phyloP scores from a whole-genome alignment of 495 filamentous ascomycete genomes.

The Ramalina intermedia region DNA sequence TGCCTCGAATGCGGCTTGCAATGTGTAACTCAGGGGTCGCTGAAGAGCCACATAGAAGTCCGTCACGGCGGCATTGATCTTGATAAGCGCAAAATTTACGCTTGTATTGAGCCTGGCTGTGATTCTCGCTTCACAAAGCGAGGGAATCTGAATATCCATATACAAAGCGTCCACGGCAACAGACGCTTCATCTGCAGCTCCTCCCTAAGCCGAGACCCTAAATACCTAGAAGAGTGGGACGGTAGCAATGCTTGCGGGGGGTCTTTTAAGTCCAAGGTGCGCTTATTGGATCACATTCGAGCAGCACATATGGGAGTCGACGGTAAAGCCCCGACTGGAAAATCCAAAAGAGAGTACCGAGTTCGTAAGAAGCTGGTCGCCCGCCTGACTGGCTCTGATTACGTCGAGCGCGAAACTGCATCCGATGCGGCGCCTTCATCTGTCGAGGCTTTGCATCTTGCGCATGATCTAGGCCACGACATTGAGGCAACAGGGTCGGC shows the following conservation, averaged over 20 bases:
- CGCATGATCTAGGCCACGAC: too few species aligned
- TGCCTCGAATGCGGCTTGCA: slow-evolving; percentile 57
- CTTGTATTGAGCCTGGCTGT: slow-evolving; percentile 52
- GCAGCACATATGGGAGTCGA: slow-evolving; percentile 53
- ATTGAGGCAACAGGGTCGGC: too few species aligned
- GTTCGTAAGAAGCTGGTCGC: slow-evolving; percentile 17
- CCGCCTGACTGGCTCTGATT: slow-evolving; percentile 44
- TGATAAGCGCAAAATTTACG: slow-evolving; percentile 40
- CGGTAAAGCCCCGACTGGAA: slow-evolving; percentile 25
- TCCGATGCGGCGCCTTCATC: too few species aligned
- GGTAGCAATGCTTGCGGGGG: slow-evolving; percentile 52
- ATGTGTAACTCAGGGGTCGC: slow-evolving; percentile 43
- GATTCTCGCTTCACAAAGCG: slow-evolving; percentile 58
- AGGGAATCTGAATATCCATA: slow-evolving; percentile 66
- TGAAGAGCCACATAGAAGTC: slow-evolving; percentile 56
- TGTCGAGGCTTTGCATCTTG: too few species aligned
- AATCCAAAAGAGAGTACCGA: slow-evolving; percentile 8
- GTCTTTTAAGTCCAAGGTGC: slow-evolving; percentile 52
- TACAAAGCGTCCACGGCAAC: slow-evolving; percentile 56
- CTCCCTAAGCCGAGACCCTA: slow-evolving; percentile 40
- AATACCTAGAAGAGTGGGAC: slow-evolving; percentile 50
- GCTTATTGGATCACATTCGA: slow-evolving; percentile 67
- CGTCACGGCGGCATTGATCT: slow-evolving; percentile 47
- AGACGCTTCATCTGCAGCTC: slow-evolving; percentile 59
- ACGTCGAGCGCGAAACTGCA: slow-evolving; percentile 15